Conservation (phyloP, 148 eudicot species). For the Rhododendron ovatum region DNA sequence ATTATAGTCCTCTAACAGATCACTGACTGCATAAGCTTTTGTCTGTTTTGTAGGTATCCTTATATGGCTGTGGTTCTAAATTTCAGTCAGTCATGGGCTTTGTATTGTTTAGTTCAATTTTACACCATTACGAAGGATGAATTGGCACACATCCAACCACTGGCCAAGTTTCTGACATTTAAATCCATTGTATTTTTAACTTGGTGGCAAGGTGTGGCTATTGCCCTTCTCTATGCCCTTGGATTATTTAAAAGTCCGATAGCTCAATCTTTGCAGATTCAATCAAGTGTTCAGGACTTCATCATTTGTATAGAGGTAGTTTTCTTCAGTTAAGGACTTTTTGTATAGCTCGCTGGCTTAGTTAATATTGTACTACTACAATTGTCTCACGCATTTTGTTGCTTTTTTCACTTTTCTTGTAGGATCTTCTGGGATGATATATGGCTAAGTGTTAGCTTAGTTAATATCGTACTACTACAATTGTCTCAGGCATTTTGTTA, state of each 20-base stretch:
- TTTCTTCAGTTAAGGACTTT: neutral
- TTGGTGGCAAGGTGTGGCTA: conserved; percentile 99
- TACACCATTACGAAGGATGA: conserved; percentile 83
- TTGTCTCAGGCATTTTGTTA: neutral
- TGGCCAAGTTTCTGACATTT: conserved; percentile 90
- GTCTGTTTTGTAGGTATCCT: conserved; percentile 67
- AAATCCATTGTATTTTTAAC: conserved; percentile 97
- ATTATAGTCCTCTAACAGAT: neutral
- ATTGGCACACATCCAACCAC: conserved; percentile 80
- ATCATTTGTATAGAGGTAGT: conserved; percentile 97
- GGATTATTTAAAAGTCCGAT: conserved; percentile 87
- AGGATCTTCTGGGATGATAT: neutral
- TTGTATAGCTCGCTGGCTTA: neutral
- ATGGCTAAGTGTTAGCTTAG: neutral
- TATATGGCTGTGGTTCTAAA: conserved; percentile 88
- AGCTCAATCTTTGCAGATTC: conserved; percentile 90
- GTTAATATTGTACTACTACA: neutral
- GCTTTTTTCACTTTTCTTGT: neutral
- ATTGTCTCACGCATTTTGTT: neutral
- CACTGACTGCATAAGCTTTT: conserved; percentile 12
- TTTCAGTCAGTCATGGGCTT: conserved; percentile 98
- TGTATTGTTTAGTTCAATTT: conserved; percentile 92
- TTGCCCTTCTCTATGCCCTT: conserved; percentile 70
- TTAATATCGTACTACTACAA: neutral
- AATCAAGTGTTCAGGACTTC: conserved; percentile 91